phyloP scores from a whole-genome alignment of 768 basidiomycete species.

The Rickenella mellea region DNA sequence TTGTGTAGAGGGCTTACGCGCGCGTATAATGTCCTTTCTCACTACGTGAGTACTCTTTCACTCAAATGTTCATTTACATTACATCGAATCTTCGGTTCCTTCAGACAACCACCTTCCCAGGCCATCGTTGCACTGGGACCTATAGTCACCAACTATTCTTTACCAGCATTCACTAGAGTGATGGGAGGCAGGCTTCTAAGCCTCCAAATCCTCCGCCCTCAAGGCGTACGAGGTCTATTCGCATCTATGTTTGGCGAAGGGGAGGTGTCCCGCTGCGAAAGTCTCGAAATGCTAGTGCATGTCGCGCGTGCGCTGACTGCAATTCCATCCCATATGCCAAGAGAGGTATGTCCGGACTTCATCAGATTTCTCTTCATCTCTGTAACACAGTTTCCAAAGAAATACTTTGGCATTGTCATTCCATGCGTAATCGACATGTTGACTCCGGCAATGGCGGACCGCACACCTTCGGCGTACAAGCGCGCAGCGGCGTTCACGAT shows the following conservation, averaged over 20 bases:
- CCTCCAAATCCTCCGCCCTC: constrained; percentile 58
- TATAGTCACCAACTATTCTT: constrained; percentile 37
- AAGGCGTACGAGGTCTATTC: constrained; percentile 62
- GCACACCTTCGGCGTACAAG: constrained; percentile 33
- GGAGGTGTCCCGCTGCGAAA: constrained; percentile 35
- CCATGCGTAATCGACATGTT: constrained; percentile 49
- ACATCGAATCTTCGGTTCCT: constrained; percentile 6
- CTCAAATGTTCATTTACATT: constrained; percentile 7
- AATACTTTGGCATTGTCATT: constrained; percentile 47
- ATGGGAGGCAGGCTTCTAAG: constrained; percentile 56
- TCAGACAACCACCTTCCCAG: constrained; percentile 56
- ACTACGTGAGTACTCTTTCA: constrained; percentile 40
- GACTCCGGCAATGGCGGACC: constrained; percentile 18
- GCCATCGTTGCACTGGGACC: constrained; percentile 55
- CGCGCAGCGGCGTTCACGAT: constrained; percentile 61
- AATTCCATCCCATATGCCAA: constrained; percentile 46
- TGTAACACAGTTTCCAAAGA: constrained; percentile 26
- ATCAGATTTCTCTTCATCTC: constrained; percentile 1
- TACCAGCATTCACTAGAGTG: constrained; percentile 44
- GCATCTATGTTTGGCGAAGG: constrained; percentile 57
- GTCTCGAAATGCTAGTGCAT: constrained; percentile 65
- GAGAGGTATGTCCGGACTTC: constrained; percentile 36
- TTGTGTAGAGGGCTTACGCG: constrained; percentile 38
- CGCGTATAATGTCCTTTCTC: constrained; percentile 45
- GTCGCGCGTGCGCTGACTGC: constrained; percentile 53